phyloP scores from a whole-genome alignment of 305 asterid species.

The Fraxinus floribunda region DNA sequence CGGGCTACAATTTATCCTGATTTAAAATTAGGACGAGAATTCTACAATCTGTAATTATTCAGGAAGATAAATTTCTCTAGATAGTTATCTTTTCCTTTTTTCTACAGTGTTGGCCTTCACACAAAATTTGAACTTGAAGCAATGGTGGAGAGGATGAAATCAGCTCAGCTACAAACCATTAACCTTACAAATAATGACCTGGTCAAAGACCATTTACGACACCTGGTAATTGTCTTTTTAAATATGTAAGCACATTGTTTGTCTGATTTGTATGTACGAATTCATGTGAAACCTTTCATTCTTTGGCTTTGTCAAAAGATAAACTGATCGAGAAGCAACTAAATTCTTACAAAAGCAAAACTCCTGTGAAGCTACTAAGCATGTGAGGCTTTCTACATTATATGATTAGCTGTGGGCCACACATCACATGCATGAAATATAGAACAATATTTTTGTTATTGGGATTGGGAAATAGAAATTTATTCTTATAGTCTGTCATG shows the following conservation, averaged over 20 bases:
- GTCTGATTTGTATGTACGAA: not conserved
- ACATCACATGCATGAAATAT: not conserved
- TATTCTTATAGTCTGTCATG: not conserved
- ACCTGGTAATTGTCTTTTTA: slow-evolving; percentile 53
- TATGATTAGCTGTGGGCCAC: not conserved
- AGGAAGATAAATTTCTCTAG: not conserved
- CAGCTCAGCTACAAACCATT: slow-evolving; percentile 59
- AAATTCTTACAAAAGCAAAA: not conserved
- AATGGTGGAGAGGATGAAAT: slow-evolving; percentile 69
- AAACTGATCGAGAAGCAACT: not conserved
- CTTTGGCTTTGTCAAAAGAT: not conserved
- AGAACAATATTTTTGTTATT: not conserved
- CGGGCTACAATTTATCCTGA: not conserved
- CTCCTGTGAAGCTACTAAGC: not conserved
- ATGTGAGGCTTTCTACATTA: not conserved
- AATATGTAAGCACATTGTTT: not conserved
- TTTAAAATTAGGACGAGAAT: not conserved
- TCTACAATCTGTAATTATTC: not conserved
- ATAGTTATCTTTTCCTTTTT: not conserved
- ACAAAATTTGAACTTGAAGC: slow-evolving; percentile 68
- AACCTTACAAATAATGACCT: slow-evolving; percentile 82
- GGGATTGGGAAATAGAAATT: not conserved
- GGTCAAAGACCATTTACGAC: slow-evolving; percentile 94
- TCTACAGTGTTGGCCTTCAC: slow-evolving; percentile 89
- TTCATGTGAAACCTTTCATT: not conserved